Conservation (phyloP, 228 moss, liverwort and hornwort genomes). For the Sphagnum magellanicum region DNA sequence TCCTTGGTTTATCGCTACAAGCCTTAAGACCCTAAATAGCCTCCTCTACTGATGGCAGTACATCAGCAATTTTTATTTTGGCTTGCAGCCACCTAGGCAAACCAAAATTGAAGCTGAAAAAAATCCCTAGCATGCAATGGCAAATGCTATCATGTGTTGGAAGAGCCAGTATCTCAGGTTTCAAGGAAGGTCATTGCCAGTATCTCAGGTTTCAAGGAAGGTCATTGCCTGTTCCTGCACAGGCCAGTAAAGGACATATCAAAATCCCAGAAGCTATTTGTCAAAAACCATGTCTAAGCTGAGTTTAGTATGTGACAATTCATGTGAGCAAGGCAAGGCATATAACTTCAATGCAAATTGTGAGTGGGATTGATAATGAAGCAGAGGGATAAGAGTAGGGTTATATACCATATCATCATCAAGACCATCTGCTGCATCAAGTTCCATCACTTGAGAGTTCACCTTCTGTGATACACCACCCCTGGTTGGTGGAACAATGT, state of each 20-base stretch:
- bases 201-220: slow-evolving; percentile 43
- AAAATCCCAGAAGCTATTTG: not conserved
- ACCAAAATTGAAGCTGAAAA: too few species aligned
- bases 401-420: slow-evolving; percentile 39
- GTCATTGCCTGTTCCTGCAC: slow-evolving; percentile 46
- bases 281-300: not conserved
- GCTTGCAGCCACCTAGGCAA: too few species aligned
- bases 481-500: slow-evolving; percentile 7
- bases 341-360: not conserved
- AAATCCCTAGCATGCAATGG: too few species aligned
- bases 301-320: too few species aligned
- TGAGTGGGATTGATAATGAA: not conserved
- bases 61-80: too few species aligned
- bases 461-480: slow-evolving; percentile 1
- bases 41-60: too few species aligned
- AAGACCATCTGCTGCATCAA: slow-evolving; percentile 32
- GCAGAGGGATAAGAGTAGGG: not conserved
- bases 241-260: not conserved
- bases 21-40: too few species aligned
- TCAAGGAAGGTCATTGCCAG: slow-evolving; percentile 36
- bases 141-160: too few species aligned
- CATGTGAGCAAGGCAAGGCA: not conserved
- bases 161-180: slow-evolving; percentile 18
- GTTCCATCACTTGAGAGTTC: slow-evolving; percentile 26
- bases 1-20: too few species aligned